Conservation (phyloP, 176 grass and related monocot species). For the Carex pumila region DNA sequence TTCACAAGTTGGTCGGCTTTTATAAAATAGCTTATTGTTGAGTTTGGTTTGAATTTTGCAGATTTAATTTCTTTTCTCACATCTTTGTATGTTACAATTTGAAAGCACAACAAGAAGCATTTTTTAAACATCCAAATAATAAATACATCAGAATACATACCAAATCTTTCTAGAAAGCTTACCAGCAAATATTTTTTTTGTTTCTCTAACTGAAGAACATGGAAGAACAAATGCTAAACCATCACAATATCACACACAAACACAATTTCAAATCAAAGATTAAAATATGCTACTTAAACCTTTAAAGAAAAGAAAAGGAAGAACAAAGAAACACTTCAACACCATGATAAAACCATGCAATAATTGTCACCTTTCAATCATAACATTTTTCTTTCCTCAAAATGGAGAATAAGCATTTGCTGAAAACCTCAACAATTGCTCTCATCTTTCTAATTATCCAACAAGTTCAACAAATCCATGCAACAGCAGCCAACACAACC, state of each 20-base stretch:
- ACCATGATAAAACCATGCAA: background rate
- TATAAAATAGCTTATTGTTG: background rate
- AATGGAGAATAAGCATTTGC: background rate
- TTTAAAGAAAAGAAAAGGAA: background rate
- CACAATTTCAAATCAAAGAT: background rate
- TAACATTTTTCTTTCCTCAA: background rate
- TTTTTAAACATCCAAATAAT: background rate
- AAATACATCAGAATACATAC: background rate
- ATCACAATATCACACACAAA: background rate
- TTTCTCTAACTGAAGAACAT: background rate
- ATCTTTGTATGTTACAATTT: background rate
- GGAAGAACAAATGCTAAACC: background rate
- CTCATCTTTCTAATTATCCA: background rate
- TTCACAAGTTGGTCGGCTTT: background rate
- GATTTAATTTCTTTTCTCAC: background rate
- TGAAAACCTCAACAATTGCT: background rate
- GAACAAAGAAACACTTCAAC: constrained; percentile 3
- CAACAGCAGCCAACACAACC: background rate
- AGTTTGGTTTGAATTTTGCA: constrained; percentile 1
- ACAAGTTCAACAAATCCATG: constrained; percentile 7
- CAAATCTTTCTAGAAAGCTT: background rate
- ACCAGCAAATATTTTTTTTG: background rate
- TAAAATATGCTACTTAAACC: background rate
- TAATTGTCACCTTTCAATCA: background rate
- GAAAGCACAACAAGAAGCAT: no score